Evolutionary conservation across 1,139 yeast species (phyloP).

Genomic region (Debaryomycetaceae sp.): DNA sequence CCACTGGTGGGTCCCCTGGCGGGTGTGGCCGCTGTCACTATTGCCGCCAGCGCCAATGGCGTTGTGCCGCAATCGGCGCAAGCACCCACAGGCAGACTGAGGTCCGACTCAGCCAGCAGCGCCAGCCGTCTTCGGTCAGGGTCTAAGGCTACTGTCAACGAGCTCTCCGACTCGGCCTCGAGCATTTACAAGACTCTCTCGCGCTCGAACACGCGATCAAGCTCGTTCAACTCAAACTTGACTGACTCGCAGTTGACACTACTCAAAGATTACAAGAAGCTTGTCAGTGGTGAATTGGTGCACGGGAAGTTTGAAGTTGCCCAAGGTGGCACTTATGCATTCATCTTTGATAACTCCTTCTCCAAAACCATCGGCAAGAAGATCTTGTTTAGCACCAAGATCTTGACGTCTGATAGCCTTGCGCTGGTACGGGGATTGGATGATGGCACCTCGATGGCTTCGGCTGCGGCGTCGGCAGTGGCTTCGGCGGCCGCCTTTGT

Average conservation of each 20-base stretch:
- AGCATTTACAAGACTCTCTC: constrained; percentile 30
- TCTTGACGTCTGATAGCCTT: constrained; percentile 19
- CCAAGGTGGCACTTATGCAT: constrained; percentile 70
- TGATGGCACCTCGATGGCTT: too few relatives aligned
- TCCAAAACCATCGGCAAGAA: constrained; percentile 83
- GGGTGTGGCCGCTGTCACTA: constrained; percentile 4
- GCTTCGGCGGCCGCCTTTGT: not conserved
- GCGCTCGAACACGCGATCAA: constrained; percentile 17
- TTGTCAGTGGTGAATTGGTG: constrained; percentile 52
- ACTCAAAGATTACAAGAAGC: constrained; percentile 42
- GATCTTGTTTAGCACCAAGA: constrained; percentile 61
- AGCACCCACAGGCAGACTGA: too few relatives aligned
- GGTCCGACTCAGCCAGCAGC: not conserved
- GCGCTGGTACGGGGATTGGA: too few relatives aligned
- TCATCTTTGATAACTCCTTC: constrained; percentile 88
- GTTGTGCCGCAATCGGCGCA: constrained; percentile 1
- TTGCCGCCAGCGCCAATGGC: constrained; percentile 6
- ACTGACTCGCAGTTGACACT: constrained; percentile 35
- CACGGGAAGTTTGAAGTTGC: constrained; percentile 59
- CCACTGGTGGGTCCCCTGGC: constrained; percentile 4
- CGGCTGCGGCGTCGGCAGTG: not conserved
- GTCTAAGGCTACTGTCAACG: constrained; percentile 37
- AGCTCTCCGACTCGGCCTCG: constrained; percentile 26
- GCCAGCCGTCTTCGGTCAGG: constrained; percentile 24
- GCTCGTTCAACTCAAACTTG: constrained; percentile 30